Base-by-base conservation (phyloP, 805 yeast species). In the Candida dajiaensis region DNA sequence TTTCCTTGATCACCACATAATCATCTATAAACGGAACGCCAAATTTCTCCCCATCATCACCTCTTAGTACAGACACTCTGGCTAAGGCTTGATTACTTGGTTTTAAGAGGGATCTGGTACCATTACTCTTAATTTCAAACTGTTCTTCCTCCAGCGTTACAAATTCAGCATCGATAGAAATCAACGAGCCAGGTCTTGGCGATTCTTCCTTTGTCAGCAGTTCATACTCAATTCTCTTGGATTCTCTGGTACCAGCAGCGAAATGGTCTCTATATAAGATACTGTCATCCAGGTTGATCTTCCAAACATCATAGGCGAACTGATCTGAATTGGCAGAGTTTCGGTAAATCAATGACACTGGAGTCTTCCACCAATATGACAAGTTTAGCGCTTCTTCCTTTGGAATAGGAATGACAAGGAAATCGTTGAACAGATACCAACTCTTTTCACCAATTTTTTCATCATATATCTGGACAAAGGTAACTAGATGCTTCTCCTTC, bases 81-180 rank as follows among this genome's bases (percentile, higher is more conserved):
- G 98, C 99, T 18, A 94, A 70, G 3, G 94, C 81, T 39, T 83
- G 73, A 44, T 78, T 76, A 42, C 81, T 81, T 0, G 99, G 97
- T 49, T 81, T 76, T 6, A 89, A 74, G 31, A 92, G 64, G 6
- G 78, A 74, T 51, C 82, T 81, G 6, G 73, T 58, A 0, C 98
- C 97, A 50, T 80, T 79, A 45, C 83, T 79, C 44, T 80, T 78
- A 41, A 92, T 77, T 58, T 90, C 97, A 39, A 80, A 76, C 50
- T 83, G 80, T 54, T 89, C 97, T 4, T 85, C 85, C 42, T 81
- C 78, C 28, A 90, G 63, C 26, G 82, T 77, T 3, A 94, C 98
- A 72, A 95, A 94, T 64, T 94, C 99, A 0, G 99, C 97, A 70
- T 94, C 99, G 47, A 94, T 84, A 0, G 98, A 99, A 18, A 92